Base-by-base conservation (phyloP, 169 alveolate genomes). In the Plasmodium coatneyi region DNA sequence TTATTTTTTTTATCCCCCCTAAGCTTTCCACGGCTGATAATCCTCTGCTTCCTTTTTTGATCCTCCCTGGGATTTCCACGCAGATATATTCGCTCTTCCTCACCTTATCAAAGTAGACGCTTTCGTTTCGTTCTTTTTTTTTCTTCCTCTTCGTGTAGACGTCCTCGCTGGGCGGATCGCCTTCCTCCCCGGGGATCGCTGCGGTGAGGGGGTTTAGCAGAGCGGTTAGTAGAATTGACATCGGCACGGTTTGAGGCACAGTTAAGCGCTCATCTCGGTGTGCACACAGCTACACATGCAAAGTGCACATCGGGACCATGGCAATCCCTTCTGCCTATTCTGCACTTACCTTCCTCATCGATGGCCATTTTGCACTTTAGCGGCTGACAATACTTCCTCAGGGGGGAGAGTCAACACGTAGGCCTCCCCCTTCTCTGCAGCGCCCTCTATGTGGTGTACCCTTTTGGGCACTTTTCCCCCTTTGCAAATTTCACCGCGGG, bases 11-110 rank as follows among this genome's bases (percentile, higher is more conserved):
- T 56, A 89, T 41, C 0, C 94, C 94, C 7, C 94, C 94, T 71
- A 89, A 79, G 82, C 90, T 79, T 89, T 89, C 94, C 9, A 89
- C 94, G 28, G 94, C 94, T 49, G 94, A 89, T 22, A 89, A 89
- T 25, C 94, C 94, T 2, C 22, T 89, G 22, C 90, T 39, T 28
- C 94, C 89, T 36, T 89, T 89, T 79, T 39, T 89, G 43, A 89
- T 14, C 71, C 60, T 89, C 32, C 94, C 94, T 36, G 94, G 94
- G 36, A 89, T 39, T 79, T 89, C 94, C 22, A 89, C 90, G 32
- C 94, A 89, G 46, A 89, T 89, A 16, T 89, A 89, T 22, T 89
- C 82, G 71, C 70, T 80, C 72, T 79, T 78, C 81, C 74, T 56
- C 0, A 87, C 7, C 81, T 36, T 39, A 28, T 79, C 90, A 39